Evolutionary conservation across 2,329 filamentous ascomycete genomes (phyloP).

Genomic region (Calonectria henricotiae): DNA sequence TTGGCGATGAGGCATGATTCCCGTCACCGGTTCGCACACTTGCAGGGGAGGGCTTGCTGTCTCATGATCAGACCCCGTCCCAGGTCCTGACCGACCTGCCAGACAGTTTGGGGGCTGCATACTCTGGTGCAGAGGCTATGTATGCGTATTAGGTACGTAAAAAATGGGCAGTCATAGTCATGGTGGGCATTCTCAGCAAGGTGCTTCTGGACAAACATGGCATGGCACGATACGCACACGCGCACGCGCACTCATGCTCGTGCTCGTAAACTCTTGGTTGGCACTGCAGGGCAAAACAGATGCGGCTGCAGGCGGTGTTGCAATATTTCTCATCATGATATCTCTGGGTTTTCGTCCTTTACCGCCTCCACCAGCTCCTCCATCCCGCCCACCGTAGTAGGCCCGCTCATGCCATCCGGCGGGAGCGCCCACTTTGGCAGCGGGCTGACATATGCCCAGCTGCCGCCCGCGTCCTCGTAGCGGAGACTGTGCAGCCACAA

Average conservation of each 20-base stretch:
- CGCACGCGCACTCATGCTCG: constrained; percentile 7
- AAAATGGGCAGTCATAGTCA: constrained; percentile 19
- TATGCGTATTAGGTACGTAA: constrained; percentile 15
- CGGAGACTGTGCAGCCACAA: constrained; percentile 94
- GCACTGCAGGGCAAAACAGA: constrained; percentile 39
- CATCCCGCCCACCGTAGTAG: constrained; percentile 76
- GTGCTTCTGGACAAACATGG: constrained; percentile 18
- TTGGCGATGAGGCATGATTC: constrained; percentile 39
- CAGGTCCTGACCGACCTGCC: constrained; percentile 26
- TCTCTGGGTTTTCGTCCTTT: constrained; percentile 63
- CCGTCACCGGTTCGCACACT: constrained; percentile 34
- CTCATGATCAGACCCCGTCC: constrained; percentile 23
- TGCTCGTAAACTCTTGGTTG: constrained; percentile 31
- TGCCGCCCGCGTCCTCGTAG: constrained; percentile 87
- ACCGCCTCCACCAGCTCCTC: constrained; percentile 73
- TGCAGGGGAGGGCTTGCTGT: constrained; percentile 35
- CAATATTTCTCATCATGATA: constrained; percentile 49
- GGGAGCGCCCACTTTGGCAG: constrained; percentile 91
- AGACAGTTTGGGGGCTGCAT: constrained; percentile 21
- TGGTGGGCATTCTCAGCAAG: constrained; percentile 15
- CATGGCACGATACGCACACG: constrained; percentile 2
- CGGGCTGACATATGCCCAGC: constrained; percentile 90
- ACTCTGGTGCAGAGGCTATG: not conserved
- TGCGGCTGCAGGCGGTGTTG: constrained; percentile 39
- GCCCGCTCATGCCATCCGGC: constrained; percentile 80